Percentiles rank a stretch among this genome's conserved stretches.
phyloP scores from a whole-genome alignment of 2,329 filamentous ascomycete genomes.

The Venturia pyrina region DNA sequence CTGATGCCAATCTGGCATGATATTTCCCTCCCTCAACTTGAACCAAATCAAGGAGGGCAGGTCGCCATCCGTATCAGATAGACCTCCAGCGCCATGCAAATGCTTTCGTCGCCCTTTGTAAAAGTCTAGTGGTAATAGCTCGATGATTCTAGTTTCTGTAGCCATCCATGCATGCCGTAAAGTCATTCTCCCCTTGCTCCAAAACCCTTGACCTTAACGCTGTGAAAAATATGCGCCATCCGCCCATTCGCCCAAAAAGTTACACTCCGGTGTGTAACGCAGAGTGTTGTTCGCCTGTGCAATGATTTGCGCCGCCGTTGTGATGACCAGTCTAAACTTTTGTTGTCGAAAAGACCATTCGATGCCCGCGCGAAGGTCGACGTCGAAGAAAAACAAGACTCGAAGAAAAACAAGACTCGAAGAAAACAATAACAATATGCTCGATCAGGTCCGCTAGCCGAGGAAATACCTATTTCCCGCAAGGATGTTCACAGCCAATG shows the following conservation, averaged over 20 bases:
- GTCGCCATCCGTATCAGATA: slow-evolving; percentile 2
- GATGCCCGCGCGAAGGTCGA: slow-evolving; percentile 3
- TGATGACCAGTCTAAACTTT: slow-evolving; percentile 1
- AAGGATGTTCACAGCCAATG: background rate
- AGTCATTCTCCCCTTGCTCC: background rate
- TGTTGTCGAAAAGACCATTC: background rate
- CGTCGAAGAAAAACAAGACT: background rate
- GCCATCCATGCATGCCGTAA: slow-evolving; percentile 4
- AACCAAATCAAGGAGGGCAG: background rate
- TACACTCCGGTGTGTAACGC: background rate
- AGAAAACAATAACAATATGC: background rate
- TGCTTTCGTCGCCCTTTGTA: background rate
- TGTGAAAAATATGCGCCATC: background rate
- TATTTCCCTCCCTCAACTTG: background rate
- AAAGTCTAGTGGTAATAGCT: slow-evolving; percentile 1
- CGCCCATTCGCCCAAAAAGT: background rate
- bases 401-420: background rate
- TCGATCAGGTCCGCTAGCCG: background rate
- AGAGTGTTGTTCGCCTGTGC: background rate
- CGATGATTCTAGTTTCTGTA: slow-evolving; percentile 3
- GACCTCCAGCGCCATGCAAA: slow-evolving; percentile 5
- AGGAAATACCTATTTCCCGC: background rate
- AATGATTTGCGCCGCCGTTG: background rate
- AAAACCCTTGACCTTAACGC: background rate
- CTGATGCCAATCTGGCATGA: background rate